phyloP scores from a whole-genome alignment of 1,284 basidiomycete genomes.

The Inonotus hispidus region DNA sequence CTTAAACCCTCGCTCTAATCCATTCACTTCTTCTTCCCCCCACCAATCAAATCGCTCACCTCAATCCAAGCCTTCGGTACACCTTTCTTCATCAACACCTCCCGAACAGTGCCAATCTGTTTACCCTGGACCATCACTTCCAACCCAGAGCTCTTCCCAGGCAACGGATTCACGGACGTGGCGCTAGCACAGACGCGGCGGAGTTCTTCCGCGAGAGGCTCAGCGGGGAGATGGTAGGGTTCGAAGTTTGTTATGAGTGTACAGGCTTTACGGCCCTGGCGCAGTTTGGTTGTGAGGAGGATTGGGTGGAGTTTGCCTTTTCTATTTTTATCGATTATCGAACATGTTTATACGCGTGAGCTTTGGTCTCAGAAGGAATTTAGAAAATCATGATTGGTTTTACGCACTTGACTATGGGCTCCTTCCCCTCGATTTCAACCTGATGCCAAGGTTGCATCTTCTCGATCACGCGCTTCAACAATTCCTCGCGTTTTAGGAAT shows the following conservation, averaged over 20 bases:
- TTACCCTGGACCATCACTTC: slow-evolving; percentile 83
- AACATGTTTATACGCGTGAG: too few species aligned
- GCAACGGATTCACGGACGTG: slow-evolving; percentile 57
- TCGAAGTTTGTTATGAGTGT: slow-evolving; percentile 79
- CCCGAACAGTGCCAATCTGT: slow-evolving; percentile 61
- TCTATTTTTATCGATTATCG: too few species aligned
- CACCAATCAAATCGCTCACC: slow-evolving; percentile 35
- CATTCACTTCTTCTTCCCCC: slow-evolving; percentile 34
- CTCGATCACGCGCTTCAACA: slow-evolving; percentile 45
- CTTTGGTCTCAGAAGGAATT: too few species aligned
- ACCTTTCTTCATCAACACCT: slow-evolving; percentile 61
- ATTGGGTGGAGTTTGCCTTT: slow-evolving; percentile 74
- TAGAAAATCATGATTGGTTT: background rate
- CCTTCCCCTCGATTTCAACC: slow-evolving; percentile 44
- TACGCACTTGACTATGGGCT: slow-evolving; percentile 22
- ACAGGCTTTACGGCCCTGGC: slow-evolving; percentile 72
- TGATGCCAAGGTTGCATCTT: slow-evolving; percentile 75
- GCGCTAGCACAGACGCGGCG: slow-evolving; percentile 71
- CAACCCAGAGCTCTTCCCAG: slow-evolving; percentile 37
- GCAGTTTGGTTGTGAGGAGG: slow-evolving; percentile 59
- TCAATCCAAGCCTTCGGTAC: slow-evolving; percentile 80
- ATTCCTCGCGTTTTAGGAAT: slow-evolving; percentile 68
- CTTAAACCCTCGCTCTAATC: background rate
- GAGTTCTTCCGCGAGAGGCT: slow-evolving; percentile 76
- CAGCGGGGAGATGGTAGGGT: slow-evolving; percentile 60